Evolutionary conservation across 2,329 filamentous ascomycete genomes (phyloP), one percentile per base, ranked within the genome.

Genomic region (Epichloe festucae): DNA sequence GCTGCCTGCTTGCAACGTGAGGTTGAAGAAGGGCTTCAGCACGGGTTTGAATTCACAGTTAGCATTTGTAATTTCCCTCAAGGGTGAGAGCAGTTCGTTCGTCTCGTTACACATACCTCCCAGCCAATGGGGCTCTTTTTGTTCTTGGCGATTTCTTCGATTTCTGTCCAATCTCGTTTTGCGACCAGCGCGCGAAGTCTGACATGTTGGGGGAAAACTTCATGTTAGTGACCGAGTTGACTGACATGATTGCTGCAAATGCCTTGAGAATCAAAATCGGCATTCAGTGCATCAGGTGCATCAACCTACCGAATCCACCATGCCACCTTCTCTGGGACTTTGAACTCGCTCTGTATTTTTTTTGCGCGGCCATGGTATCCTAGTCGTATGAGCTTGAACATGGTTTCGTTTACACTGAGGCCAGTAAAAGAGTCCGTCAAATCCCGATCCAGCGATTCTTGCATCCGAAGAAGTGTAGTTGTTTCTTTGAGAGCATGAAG

Each of bases 121-220:
- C 93, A 98, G 11, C 91, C 91, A 64, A 98, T 97, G 0, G 91
- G 88, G 53, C 86, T 93, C 67, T 90, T 95, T 63, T 87, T 80
- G 62, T 76, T 78, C 63, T 84, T 86, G 38, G 81, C 79, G 59
- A 89, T 79, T 59, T 96, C 90, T 65, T 97, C 90, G 53, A 98
- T 78, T 65, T 96, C 91, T 49, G 80, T 82, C 89, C 90, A 98
- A 63, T 95, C 87, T 51, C 93, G 79, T 65, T 89, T 89, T 15
- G 87, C 86, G 3, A 98, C 89, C 48, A 97, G 77, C 0, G 90
- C 93, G 59, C 91, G 82, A 31, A 98, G 75, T 55, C 89, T 84
- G 36, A 15, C 10, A 6, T 23, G 27, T 50, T 42, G 23, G 34
- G 23, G 23, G 15, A 11, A 40, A 19, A 44, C 2, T 19, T 11